Evolutionary conservation across 192 early-diverging fungal species (phyloP), one percentile per base, ranked within the genome.

Genomic region (Spizellomyces punctatus): DNA sequence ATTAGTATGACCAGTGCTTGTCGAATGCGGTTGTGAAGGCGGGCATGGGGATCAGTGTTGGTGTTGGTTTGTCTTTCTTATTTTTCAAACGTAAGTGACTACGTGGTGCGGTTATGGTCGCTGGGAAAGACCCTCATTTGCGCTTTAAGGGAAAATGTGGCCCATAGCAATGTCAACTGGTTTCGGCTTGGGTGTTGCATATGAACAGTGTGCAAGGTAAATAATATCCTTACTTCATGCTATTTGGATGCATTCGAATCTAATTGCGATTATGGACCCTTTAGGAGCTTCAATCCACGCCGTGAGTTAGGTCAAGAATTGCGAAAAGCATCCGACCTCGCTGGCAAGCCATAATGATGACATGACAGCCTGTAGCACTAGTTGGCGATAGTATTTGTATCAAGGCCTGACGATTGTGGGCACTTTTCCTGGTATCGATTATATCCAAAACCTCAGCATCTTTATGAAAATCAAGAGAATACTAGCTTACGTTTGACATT

Each of bases 11-110:
- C 83, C 84, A 86, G 72, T 90, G 89, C 52, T 79, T 94, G 17
- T 89, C 92, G 58, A 94, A 95, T 84, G 81, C 91, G 61, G 75
- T 91, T 46, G 88, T 94, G 57, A 93, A 93, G 81, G 84, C 89
- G 49, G 93, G 91, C 16, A 81, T 93, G 62, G 94, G 92, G 64
- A 77, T 93, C 65, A 89, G 89, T 73, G 90, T 91, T 59, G 94
- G 94, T 73, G 86, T 95, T 70, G 92, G 93, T n/a, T 86, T 90
- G 42, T 93, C 92, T 21, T 93, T 91, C 48, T 80, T 95, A 27
- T 72, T 95, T 71, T 95, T 95, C 83, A 89, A 87, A 81, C 89
- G 92, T 90, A 85, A 78, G 91, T 69, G 0, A 4, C 4, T 8
- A 67, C 2, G 12, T 60, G 22, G 21, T 21, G 4, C 68, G 12